Conservation (phyloP, 805 yeast genomes). For the Candida germanica region DNA sequence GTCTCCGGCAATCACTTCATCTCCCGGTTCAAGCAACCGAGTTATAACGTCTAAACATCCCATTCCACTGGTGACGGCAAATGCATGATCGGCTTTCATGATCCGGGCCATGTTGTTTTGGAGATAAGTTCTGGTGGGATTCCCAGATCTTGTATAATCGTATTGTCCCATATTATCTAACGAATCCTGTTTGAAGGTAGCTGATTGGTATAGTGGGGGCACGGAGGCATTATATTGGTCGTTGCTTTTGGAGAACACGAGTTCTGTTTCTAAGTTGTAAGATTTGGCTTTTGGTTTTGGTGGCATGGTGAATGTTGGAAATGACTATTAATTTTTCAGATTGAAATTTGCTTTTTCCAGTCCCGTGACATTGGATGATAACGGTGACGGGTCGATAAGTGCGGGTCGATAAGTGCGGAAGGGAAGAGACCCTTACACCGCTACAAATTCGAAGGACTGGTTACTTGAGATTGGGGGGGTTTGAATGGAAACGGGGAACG, state of each 20-base stretch:
- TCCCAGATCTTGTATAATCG: slow-evolving; percentile 86
- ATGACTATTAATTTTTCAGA: too few relatives aligned
- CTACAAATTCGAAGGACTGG: too few relatives aligned
- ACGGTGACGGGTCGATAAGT: too few relatives aligned
- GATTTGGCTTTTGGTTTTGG: slow-evolving; percentile 20
- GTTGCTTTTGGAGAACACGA: slow-evolving; percentile 54
- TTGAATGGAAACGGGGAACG: too few relatives aligned
- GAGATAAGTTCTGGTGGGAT: slow-evolving; percentile 82
- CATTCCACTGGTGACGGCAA: slow-evolving; percentile 91
- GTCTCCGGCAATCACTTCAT: slow-evolving; percentile 89
- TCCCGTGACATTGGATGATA: not conserved
- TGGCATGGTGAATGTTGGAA: slow-evolving; percentile 4
- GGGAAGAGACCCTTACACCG: too few relatives aligned
- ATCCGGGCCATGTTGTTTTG: slow-evolving; percentile 76
- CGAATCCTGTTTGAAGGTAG: slow-evolving; percentile 86
- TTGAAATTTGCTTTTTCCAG: not conserved
- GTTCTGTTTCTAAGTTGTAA: slow-evolving; percentile 64
- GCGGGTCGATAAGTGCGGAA: too few relatives aligned
- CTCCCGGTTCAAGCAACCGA: slow-evolving; percentile 74
- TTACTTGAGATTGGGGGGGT: too few relatives aligned
- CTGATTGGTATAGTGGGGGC: slow-evolving; percentile 87
- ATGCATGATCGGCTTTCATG: slow-evolving; percentile 73
- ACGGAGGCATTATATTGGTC: slow-evolving; percentile 80
- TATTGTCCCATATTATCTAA: slow-evolving; percentile 67
- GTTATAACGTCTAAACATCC: slow-evolving; percentile 84